phyloP scores from a whole-genome alignment of 345 rosid genomes.

The Moricandia moricandioides region DNA sequence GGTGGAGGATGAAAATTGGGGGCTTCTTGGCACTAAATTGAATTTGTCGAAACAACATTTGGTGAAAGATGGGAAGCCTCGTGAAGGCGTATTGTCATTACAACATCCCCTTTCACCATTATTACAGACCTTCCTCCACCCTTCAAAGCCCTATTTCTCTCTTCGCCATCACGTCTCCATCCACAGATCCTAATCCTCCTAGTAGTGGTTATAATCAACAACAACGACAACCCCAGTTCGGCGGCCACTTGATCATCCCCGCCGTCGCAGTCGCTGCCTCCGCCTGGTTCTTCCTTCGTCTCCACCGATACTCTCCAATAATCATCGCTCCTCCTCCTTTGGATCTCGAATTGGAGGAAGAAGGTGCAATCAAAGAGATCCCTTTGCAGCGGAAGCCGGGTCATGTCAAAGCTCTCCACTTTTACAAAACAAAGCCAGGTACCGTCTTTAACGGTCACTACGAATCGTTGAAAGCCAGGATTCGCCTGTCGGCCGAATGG shows the following conservation, averaged over 20 bases:
- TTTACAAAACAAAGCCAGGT: slow-evolving; percentile 23
- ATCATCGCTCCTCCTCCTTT: background rate
- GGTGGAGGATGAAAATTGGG: background rate
- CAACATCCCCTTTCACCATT: slow-evolving; percentile 29
- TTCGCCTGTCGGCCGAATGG: slow-evolving; percentile 29
- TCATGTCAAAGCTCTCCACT: slow-evolving; percentile 23
- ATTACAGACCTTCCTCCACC: slow-evolving; percentile 25
- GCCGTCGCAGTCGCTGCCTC: slow-evolving; percentile 35
- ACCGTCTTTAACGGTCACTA: slow-evolving; percentile 22
- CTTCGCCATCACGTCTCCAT: slow-evolving; percentile 36
- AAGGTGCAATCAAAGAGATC: slow-evolving; percentile 26
- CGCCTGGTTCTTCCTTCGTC: slow-evolving; percentile 37
- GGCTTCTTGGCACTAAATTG: background rate
- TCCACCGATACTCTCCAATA: slow-evolving; percentile 28
- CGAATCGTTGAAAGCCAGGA: slow-evolving; percentile 32
- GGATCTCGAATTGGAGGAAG: slow-evolving; percentile 1
- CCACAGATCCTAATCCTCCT: background rate
- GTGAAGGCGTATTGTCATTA: slow-evolving; percentile 4
- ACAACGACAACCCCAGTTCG: slow-evolving; percentile 1
- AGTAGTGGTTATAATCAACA: background rate
- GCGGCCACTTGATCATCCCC: slow-evolving; percentile 34
- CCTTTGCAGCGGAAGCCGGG: slow-evolving; percentile 27
- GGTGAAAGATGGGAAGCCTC: background rate
- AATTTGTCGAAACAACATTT: background rate
- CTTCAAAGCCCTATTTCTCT: slow-evolving; percentile 37